Evolutionary conservation across 192 early-diverging fungal species (phyloP).

Genomic region (Lobulomyces angularis): DNA sequence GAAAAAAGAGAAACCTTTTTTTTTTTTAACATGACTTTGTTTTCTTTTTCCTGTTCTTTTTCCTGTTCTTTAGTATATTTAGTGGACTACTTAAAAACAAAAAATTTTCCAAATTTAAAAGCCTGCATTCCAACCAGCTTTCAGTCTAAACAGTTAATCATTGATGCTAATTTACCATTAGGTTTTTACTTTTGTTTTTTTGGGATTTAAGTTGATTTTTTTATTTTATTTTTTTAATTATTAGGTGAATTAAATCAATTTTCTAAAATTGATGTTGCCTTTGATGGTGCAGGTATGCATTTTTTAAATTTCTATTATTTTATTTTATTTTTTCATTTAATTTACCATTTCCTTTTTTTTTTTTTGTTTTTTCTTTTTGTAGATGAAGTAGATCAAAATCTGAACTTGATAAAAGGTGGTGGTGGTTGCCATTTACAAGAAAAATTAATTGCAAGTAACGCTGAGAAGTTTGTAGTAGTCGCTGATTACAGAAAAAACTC

Average conservation of each 20-base stretch:
- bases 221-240: constrained; percentile 4
- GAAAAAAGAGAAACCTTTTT: constrained; percentile 5
- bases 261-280: constrained; percentile 71
- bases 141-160: constrained; percentile 74
- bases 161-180: constrained; percentile 68
- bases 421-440: constrained; percentile 89
- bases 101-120: constrained; percentile 38
- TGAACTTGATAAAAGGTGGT: constrained; percentile 93
- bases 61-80: background rate
- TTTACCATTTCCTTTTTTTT: too few relatives aligned
- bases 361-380: constrained; percentile 4
- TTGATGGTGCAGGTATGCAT: constrained; percentile 92
- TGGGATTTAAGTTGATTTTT: background rate
- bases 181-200: constrained; percentile 45
- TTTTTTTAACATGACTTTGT: background rate
- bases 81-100: constrained; percentile 15
- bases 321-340: background rate
- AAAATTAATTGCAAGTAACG: constrained; percentile 76
- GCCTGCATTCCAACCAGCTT: constrained; percentile 88
- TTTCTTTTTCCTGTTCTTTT: background rate
- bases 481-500: constrained; percentile 86
- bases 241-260: constrained; percentile 39
- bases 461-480: constrained; percentile 74
- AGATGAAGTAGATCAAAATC: constrained; percentile 61
- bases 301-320: constrained; percentile 42